These are phyloP conservation scores for Aspergillus intermedius DNA, from an alignment of 2,329 filamentous ascomycete species.

Conservation along the genomic window DNA sequence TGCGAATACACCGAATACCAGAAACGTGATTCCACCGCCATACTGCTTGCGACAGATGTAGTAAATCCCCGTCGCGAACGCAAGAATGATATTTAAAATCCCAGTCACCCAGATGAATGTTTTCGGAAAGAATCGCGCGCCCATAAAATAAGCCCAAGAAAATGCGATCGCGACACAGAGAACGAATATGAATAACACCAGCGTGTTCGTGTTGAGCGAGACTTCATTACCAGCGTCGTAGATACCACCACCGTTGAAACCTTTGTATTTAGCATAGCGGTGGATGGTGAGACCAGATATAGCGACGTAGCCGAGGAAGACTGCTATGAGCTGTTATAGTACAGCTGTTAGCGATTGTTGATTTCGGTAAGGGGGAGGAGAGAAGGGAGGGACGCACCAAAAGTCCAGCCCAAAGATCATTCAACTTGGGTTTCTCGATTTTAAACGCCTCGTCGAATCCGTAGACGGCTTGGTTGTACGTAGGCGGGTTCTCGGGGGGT, in stretches of 20 bases:
- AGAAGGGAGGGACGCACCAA: conserved; percentile 47
- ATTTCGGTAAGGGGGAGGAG: neutral
- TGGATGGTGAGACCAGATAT: conserved; percentile 70
- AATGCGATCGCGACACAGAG: conserved; percentile 67
- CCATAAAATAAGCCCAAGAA: conserved; percentile 69
- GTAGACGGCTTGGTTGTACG: conserved; percentile 31
- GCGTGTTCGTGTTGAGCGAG: conserved; percentile 71
- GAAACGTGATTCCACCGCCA: conserved; percentile 78
- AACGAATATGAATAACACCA: conserved; percentile 77
- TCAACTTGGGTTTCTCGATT: conserved; percentile 75
- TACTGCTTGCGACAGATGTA: conserved; percentile 73
- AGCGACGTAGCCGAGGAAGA: conserved; percentile 66
- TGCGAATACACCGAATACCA: conserved; percentile 73
- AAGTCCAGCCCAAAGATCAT: conserved; percentile 83
- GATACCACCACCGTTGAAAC: conserved; percentile 64
- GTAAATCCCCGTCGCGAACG: conserved; percentile 78
- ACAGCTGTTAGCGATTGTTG: conserved; percentile 1
- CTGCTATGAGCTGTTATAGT: conserved; percentile 54
- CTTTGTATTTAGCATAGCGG: conserved; percentile 61
- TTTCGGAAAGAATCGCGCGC: conserved; percentile 73
- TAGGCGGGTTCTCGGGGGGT: conserved; percentile 35
- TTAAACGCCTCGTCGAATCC: conserved; percentile 76
- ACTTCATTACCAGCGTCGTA: conserved; percentile 62
- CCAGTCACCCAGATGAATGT: conserved; percentile 90
- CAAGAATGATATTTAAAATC: conserved; percentile 77